Evolutionary conservation across 192 early-diverging fungal genomes (phyloP).

Genomic region (Rhizophlyctis rosea): DNA sequence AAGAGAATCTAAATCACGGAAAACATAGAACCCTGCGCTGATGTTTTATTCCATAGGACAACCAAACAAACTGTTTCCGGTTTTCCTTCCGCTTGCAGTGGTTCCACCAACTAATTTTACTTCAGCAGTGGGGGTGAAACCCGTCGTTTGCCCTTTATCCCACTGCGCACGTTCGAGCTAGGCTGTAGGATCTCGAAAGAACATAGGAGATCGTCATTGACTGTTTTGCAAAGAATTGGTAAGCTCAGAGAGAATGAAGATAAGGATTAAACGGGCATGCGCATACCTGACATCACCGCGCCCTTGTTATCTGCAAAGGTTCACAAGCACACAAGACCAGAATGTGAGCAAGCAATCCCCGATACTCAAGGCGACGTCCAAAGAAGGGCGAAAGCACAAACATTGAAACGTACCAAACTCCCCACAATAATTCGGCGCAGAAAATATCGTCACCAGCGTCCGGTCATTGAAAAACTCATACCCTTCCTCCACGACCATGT

Average conservation of each 20-base stretch:
- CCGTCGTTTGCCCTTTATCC: constrained; percentile 1
- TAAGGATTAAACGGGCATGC: neutral
- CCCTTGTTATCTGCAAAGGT: constrained; percentile 37
- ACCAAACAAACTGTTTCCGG: too few species aligned
- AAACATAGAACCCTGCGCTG: too few species aligned
- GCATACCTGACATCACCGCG: constrained; percentile 78
- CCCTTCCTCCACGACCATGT: constrained; percentile 97
- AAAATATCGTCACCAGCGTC: constrained; percentile 88
- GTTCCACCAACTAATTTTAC: constrained; percentile 6
- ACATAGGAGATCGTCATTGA: constrained; percentile 87
- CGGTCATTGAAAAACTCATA: constrained; percentile 95
- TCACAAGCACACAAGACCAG: neutral
- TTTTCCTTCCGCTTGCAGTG: too few species aligned
- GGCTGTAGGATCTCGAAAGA: constrained; percentile 67
- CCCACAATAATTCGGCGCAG: constrained; percentile 96
- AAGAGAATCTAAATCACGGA: too few species aligned
- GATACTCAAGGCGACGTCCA: neutral
- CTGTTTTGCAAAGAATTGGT: neutral
- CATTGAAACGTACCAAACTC: constrained; percentile 80
- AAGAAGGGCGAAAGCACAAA: neutral
- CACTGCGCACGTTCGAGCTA: constrained; percentile 5
- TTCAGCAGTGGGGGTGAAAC: constrained; percentile 26
- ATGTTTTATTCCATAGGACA: too few species aligned
- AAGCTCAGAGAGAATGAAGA: neutral
- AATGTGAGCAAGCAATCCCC: neutral